Evolutionary conservation across 345 rosid species (phyloP).

Genomic region (Brassica carinata): DNA sequence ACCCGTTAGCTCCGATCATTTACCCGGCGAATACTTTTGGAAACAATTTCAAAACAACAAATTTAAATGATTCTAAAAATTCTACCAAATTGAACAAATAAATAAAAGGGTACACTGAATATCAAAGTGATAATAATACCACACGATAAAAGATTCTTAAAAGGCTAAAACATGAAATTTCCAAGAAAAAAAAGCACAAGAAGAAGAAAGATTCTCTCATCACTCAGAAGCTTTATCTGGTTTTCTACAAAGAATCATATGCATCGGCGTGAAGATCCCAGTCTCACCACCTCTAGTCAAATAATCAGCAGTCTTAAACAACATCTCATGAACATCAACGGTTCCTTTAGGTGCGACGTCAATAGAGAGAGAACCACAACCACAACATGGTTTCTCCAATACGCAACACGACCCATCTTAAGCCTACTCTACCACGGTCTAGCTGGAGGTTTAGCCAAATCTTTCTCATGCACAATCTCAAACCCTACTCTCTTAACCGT

Average conservation of each 20-base stretch:
- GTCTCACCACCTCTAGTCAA: slow-evolving; percentile 81
- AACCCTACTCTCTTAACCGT: slow-evolving; percentile 77
- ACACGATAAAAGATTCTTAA: background rate
- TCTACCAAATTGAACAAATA: slow-evolving; percentile 19
- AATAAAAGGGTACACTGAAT: background rate
- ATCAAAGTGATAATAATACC: slow-evolving; percentile 10
- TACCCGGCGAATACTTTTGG: too few species aligned
- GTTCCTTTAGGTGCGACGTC: slow-evolving; percentile 92
- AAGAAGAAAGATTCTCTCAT: background rate
- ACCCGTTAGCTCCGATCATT: too few species aligned
- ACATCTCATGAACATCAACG: slow-evolving; percentile 95
- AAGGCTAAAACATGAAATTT: slow-evolving; percentile 12
- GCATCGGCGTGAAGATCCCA: slow-evolving; percentile 94
- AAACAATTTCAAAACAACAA: too few species aligned
- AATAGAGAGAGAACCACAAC: slow-evolving; percentile 64
- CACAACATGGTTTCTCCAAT: slow-evolving; percentile 92
- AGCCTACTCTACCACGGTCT: slow-evolving; percentile 87
- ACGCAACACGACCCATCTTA: slow-evolving; percentile 84
- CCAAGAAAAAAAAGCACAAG: background rate
- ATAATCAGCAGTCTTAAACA: slow-evolving; percentile 78
- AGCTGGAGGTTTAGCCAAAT: slow-evolving; percentile 81
- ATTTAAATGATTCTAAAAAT: slow-evolving; percentile 1
- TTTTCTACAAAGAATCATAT: slow-evolving; percentile 90
- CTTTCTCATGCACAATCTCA: slow-evolving; percentile 77
- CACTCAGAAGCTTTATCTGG: slow-evolving; percentile 48